Conservation (phyloP, 2,329 filamentous ascomycete species). For the Karstenula rhodostoma region DNA sequence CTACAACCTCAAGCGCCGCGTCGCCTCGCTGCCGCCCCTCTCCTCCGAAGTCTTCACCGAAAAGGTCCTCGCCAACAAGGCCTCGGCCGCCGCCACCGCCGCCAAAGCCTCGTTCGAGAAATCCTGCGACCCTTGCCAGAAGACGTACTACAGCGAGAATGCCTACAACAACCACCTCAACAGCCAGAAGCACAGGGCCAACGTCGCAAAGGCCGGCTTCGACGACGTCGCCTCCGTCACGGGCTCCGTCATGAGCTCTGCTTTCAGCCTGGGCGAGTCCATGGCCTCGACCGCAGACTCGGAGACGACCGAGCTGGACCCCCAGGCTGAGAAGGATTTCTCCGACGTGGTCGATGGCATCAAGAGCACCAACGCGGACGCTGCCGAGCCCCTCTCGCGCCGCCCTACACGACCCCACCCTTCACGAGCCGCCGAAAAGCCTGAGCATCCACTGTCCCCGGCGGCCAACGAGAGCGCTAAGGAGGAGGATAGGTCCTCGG, state of each 20-base stretch:
- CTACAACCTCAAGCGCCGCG: constrained; percentile 94
- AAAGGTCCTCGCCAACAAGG: constrained; percentile 91
- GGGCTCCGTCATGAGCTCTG: constrained; percentile 82
- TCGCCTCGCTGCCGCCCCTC: constrained; percentile 88
- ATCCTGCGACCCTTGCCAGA: constrained; percentile 80
- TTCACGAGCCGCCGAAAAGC: constrained; percentile 42
- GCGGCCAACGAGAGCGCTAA: constrained; percentile 42
- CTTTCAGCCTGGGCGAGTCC: constrained; percentile 88
- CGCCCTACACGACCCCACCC: constrained; percentile 54
- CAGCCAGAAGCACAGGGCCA: constrained; percentile 86
- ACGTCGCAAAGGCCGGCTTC: constrained; percentile 59
- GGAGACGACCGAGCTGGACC: constrained; percentile 64
- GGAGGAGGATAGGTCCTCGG: constrained; percentile 52
- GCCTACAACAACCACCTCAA: constrained; percentile 91
- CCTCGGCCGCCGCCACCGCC: constrained; percentile 63
- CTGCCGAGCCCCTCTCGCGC: constrained; percentile 54
- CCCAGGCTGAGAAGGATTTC: constrained; percentile 77
- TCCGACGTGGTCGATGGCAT: constrained; percentile 79
- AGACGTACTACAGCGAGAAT: constrained; percentile 96
- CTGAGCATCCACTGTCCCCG: constrained; percentile 50
- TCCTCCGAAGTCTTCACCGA: constrained; percentile 93
- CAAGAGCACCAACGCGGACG: constrained; percentile 67
- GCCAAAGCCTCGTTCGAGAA: constrained; percentile 65
- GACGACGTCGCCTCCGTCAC: constrained; percentile 71
- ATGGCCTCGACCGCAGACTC: constrained; percentile 68